These are phyloP conservation scores for Citrus inodora DNA, from an alignment of 345 rosid species.

Conservation along the genomic window DNA sequence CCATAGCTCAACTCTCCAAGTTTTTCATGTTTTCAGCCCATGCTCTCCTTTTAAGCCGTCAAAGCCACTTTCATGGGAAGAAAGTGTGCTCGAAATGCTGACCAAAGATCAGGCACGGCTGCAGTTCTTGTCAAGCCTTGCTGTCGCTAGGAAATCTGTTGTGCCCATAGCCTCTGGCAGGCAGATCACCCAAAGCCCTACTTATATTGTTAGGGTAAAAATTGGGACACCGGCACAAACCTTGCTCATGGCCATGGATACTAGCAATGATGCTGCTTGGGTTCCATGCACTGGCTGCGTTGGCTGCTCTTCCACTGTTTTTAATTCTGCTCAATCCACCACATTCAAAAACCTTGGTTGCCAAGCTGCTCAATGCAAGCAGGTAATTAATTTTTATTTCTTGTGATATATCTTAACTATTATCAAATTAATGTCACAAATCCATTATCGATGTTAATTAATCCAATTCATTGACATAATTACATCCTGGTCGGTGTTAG, in stretches of 20 bases:
- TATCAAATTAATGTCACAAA: neutral
- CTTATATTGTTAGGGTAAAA: conserved; percentile 66
- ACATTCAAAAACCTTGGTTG: conserved; percentile 58
- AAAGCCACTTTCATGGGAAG: conserved; percentile 71
- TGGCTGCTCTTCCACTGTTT: conserved; percentile 70
- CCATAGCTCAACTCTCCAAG: conserved; percentile 62
- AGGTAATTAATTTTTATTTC: conserved; percentile 36
- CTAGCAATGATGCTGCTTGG: conserved; percentile 89
- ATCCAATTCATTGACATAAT: neutral
- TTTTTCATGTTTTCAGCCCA: conserved; percentile 72
- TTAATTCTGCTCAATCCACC: conserved; percentile 47
- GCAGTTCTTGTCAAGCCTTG: conserved; percentile 57
- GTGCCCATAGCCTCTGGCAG: conserved; percentile 95
- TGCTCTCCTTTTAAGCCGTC: conserved; percentile 71
- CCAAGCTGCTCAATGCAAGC: conserved; percentile 70
- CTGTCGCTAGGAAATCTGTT: conserved; percentile 51
- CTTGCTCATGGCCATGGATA: conserved; percentile 85
- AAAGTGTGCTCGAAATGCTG: conserved; percentile 57
- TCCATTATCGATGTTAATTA: neutral
- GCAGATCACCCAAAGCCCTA: conserved; percentile 73
- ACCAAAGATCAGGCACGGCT: conserved; percentile 74
- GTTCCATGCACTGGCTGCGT: conserved; percentile 73
- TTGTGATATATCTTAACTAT: no score
- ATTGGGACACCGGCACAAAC: conserved; percentile 86
- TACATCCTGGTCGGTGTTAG: neutral